Conservation (phyloP, 2,329 filamentous ascomycete genomes). For the Claviceps arundinis region DNA sequence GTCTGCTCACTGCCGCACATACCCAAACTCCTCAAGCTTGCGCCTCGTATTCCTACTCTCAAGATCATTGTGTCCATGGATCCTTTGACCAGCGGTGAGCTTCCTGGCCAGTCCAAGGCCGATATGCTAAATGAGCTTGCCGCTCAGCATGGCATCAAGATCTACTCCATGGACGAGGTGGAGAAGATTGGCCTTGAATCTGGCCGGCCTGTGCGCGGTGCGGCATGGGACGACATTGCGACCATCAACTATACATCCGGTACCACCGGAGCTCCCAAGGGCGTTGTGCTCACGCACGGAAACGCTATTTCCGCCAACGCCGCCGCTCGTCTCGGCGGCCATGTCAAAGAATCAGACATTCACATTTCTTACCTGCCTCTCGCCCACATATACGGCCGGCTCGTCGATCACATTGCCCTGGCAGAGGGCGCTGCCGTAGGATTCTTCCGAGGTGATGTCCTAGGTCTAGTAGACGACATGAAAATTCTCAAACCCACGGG, state of each 20-base stretch:
- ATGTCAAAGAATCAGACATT: conserved; percentile 41
- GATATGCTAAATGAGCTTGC: conserved; percentile 67
- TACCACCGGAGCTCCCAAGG: conserved; percentile 72
- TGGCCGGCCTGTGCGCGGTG: conserved; percentile 57
- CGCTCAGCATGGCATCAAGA: conserved; percentile 56
- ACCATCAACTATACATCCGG: conserved; percentile 90
- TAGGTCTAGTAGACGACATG: conserved; percentile 78
- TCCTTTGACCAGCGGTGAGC: conserved; percentile 66
- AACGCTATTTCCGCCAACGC: conserved; percentile 66
- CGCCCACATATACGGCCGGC: conserved; percentile 85
- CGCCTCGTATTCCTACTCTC: conserved; percentile 60
- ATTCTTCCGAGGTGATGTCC: conserved; percentile 87
- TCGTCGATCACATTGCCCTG: conserved; percentile 65
- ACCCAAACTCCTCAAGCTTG: conserved; percentile 66
- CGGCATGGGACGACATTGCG: conserved; percentile 60
- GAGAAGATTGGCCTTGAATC: conserved; percentile 66
- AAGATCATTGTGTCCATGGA: conserved; percentile 86
- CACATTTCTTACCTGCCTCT: conserved; percentile 81
- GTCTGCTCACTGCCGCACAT: conserved; percentile 72
- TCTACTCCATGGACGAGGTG: conserved; percentile 69
- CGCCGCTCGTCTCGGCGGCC: conserved; percentile 41
- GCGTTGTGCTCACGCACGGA: conserved; percentile 68
- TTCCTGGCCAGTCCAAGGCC: conserved; percentile 62
- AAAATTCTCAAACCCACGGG: conserved; percentile 72
- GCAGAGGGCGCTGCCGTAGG: conserved; percentile 64